Conservation (phyloP, 495 filamentous ascomycete species). For the Halenospora varia region DNA sequence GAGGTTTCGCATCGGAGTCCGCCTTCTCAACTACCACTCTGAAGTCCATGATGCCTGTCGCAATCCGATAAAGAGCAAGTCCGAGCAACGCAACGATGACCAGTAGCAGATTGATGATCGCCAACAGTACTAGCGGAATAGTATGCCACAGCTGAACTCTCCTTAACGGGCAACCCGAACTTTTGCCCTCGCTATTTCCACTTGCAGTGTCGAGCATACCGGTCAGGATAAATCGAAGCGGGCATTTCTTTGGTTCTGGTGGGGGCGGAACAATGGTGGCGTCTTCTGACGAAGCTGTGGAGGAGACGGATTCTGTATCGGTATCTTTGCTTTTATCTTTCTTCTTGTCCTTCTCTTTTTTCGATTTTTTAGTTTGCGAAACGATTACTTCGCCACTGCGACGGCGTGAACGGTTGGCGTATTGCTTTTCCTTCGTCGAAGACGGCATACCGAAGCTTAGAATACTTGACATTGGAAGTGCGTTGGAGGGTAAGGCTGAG, state of each 20-base stretch:
- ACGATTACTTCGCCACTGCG: slow-evolving; percentile 18
- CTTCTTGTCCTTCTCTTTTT: slow-evolving; percentile 1
- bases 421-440: slow-evolving; percentile 22
- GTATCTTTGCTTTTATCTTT: slow-evolving; percentile 23
- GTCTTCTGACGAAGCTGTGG: slow-evolving; percentile 6
- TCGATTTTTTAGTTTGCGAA: slow-evolving; percentile 14
- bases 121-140: slow-evolving; percentile 21
- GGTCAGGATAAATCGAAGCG: slow-evolving; percentile 21
- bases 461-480: slow-evolving; percentile 13
- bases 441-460: slow-evolving; percentile 16
- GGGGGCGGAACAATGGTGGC: slow-evolving; percentile 7
- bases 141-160: slow-evolving; percentile 26
- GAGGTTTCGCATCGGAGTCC: neutral
- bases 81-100: slow-evolving; percentile 23
- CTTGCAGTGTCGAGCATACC: slow-evolving; percentile 19
- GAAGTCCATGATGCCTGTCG: slow-evolving; percentile 10
- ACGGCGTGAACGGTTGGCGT: slow-evolving; percentile 19
- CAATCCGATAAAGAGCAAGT: slow-evolving; percentile 20
- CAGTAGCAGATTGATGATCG: slow-evolving; percentile 23
- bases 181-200: slow-evolving; percentile 12
- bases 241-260: slow-evolving; percentile 17
- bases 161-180: slow-evolving; percentile 20
- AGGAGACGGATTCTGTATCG: slow-evolving; percentile 18
- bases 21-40: slow-evolving; percentile 5
- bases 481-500: neutral